A percentile compares a stretch with the other conserved stretches of the same genome.
These are phyloP conservation scores for Globisporangium okanoganense DNA, from an alignment of 352 stramenopile genomes.

Conservation along the genomic window DNA sequence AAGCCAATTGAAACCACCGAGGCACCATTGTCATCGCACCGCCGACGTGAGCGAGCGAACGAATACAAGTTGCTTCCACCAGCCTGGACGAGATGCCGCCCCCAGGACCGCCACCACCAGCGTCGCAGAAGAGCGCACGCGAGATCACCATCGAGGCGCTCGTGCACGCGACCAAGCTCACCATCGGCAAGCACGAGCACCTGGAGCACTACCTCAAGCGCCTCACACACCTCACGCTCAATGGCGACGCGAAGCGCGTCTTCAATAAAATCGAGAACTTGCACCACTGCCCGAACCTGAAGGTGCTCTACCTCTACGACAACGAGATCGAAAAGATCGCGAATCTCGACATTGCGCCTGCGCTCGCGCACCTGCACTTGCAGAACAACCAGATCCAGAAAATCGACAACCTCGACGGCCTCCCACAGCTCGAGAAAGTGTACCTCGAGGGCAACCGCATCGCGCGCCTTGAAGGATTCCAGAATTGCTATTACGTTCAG, in stretches of 20 bases:
- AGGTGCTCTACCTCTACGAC: constrained; percentile 81
- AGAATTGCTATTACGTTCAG: constrained; percentile 33
- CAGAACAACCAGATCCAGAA: constrained; percentile 60
- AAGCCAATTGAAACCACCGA: neutral
- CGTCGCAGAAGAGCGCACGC: constrained; percentile 14
- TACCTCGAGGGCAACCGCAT: constrained; percentile 72
- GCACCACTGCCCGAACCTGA: constrained; percentile 57
- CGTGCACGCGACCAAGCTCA: constrained; percentile 61
- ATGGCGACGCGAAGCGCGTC: constrained; percentile 28
- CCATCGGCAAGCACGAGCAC: constrained; percentile 57
- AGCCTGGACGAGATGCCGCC: neutral
- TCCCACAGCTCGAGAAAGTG: constrained; percentile 60
- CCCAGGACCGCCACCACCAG: neutral
- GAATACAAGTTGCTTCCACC: neutral
- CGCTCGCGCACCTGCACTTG: constrained; percentile 70
- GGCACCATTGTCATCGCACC: neutral
- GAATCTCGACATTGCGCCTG: constrained; percentile 35
- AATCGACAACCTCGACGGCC: constrained; percentile 42
- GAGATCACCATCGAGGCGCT: constrained; percentile 63
- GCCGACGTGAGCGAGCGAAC: neutral
- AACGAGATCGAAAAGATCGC: constrained; percentile 60
- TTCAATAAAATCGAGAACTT: constrained; percentile 54
- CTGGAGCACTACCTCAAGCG: constrained; percentile 69
- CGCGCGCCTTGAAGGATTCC: constrained; percentile 48
- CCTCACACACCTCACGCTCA: constrained; percentile 66